phyloP scores from a whole-genome alignment of 768 basidiomycete species.

The Mycena polygramma region DNA sequence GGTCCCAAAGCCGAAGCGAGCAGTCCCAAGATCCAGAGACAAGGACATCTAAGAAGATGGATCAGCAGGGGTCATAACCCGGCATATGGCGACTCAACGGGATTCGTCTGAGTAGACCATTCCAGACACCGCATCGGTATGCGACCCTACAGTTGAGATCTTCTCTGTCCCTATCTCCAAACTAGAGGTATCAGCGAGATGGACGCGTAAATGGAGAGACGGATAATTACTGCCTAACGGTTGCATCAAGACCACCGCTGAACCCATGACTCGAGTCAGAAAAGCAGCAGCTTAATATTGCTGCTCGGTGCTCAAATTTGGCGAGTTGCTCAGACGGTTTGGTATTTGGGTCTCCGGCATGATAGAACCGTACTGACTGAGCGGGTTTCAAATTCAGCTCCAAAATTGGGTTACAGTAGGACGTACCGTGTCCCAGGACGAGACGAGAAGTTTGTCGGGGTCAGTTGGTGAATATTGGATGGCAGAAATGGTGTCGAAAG shows the following conservation, averaged over 20 bases:
- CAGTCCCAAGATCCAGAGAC: conserved; percentile 95
- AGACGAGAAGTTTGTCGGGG: conserved; percentile 83
- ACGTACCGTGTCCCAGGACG: conserved; percentile 89
- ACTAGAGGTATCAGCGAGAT: conserved; percentile 53
- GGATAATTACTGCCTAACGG: conserved; percentile 79
- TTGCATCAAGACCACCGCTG: conserved; percentile 90
- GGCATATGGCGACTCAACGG: conserved; percentile 54
- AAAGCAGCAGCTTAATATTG: conserved; percentile 88
- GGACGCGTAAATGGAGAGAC: not conserved
- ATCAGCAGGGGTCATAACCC: not conserved
- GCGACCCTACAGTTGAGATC: conserved; percentile 81
- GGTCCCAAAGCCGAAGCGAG: conserved; percentile 90
- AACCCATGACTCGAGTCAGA: conserved; percentile 76
- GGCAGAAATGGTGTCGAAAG: conserved; percentile 88
- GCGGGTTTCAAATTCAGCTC: conserved; percentile 13
- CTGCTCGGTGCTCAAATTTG: conserved; percentile 92
- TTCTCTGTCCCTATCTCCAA: conserved; percentile 83
- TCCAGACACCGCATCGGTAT: conserved; percentile 83
- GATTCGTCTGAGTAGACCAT: conserved; percentile 77
- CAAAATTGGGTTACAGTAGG: conserved; percentile 17
- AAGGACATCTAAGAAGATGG: conserved; percentile 65
- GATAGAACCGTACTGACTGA: conserved; percentile 60
- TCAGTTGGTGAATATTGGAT: conserved; percentile 85
- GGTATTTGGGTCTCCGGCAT: conserved; percentile 72
- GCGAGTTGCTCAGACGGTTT: conserved; percentile 75